Evolutionary conservation across 441 rosid species (phyloP).

Genomic region (Geranium incanum): DNA sequence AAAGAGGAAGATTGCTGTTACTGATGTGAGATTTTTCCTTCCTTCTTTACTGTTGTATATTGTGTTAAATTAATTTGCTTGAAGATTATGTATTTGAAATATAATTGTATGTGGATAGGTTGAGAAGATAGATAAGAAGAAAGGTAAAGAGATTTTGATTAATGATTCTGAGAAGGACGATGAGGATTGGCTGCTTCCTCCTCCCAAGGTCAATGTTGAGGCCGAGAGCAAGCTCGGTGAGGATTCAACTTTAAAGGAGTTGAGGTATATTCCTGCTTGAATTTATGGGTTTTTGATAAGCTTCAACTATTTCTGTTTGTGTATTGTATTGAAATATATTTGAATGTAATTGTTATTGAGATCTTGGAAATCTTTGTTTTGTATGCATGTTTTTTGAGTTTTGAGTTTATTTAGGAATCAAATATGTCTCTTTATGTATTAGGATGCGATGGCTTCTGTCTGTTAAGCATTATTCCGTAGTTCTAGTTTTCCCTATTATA

Average conservation of each 20-base stretch:
- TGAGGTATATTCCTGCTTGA: constrained; percentile 44
- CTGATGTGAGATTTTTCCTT: constrained; percentile 28
- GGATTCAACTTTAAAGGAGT: constrained; percentile 60
- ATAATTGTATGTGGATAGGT: constrained; percentile 21
- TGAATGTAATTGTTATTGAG: not conserved
- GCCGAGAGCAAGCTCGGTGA: constrained; percentile 31
- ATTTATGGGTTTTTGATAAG: constrained; percentile 4
- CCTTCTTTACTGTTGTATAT: not conserved
- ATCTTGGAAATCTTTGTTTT: not conserved
- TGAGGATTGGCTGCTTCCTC: constrained; percentile 85
- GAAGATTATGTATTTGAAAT: not conserved
- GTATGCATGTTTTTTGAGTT: not conserved
- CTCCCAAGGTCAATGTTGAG: constrained; percentile 36
- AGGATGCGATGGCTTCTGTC: not conserved
- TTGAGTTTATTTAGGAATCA: not conserved
- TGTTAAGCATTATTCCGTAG: not conserved
- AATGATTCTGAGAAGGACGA: constrained; percentile 33
- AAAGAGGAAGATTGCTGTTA: constrained; percentile 28
- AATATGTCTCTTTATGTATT: not conserved
- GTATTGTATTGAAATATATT: not conserved
- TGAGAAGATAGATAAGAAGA: constrained; percentile 23
- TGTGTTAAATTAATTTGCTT: constrained; percentile 2
- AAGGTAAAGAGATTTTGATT: constrained; percentile 25
- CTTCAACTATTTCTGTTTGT: not conserved
- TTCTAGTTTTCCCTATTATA: not conserved